Evolutionary conservation across 2,329 filamentous ascomycete genomes (phyloP).

Genomic region (Pyrenophora teres): DNA sequence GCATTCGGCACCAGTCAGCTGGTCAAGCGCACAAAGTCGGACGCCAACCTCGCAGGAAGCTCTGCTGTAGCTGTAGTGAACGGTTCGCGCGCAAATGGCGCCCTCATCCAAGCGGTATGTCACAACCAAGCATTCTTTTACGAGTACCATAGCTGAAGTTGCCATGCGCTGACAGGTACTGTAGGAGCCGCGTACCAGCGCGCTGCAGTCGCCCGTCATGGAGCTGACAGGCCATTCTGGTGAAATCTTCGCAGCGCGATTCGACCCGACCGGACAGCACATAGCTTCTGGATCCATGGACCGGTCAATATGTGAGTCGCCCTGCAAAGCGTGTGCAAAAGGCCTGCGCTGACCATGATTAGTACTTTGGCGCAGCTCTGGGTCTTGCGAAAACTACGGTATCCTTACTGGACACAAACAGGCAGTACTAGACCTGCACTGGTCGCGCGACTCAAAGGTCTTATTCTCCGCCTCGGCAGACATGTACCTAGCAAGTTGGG

Average conservation of each 20-base stretch:
- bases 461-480: conserved; percentile 94
- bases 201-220: conserved; percentile 89
- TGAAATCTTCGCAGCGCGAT: conserved; percentile 88
- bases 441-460: conserved; percentile 91
- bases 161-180: conserved; percentile 38
- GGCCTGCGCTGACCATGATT: conserved; percentile 21
- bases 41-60: conserved; percentile 58
- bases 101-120: conserved; percentile 70
- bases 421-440: conserved; percentile 89
- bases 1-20: conserved; percentile 80
- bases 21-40: conserved; percentile 85
- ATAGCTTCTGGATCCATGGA: conserved; percentile 98
- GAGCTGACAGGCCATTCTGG: conserved; percentile 78
- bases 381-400: conserved; percentile 93
- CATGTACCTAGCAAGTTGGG: conserved; percentile 92
- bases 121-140: conserved; percentile 49
- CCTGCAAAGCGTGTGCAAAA: conserved; percentile 9
- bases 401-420: conserved; percentile 86
- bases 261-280: conserved; percentile 83
- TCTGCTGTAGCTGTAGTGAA: conserved; percentile 64
- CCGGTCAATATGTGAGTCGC: conserved; percentile 74
- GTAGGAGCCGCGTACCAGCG: conserved; percentile 78
- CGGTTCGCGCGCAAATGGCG: conserved; percentile 61
- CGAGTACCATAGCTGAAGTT: conserved; percentile 34
- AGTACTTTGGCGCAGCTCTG: conserved; percentile 95